phyloP scores from a whole-genome alignment of 176 grass and related monocot species.

The Olyra latifolia region DNA sequence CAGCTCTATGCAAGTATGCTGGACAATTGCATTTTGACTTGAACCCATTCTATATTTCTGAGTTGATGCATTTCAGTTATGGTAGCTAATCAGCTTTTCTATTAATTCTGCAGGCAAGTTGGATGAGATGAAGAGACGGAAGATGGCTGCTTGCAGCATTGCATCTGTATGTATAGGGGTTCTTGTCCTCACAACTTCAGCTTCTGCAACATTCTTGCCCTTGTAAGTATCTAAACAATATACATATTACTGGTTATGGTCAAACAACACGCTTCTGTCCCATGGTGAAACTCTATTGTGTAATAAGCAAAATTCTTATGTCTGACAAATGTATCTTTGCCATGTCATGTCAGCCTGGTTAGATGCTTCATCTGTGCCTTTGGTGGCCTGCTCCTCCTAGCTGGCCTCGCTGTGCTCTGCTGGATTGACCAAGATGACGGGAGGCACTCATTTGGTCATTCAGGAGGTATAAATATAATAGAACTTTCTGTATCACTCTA shows the following conservation, averaged over 20 bases:
- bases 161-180: constrained; percentile 70
- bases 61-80: background rate
- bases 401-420: constrained; percentile 51
- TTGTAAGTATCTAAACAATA: constrained; percentile 50
- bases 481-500: background rate
- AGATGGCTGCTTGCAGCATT: constrained; percentile 70
- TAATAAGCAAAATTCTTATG: background rate
- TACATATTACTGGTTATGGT: background rate
- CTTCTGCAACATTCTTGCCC: constrained; percentile 62
- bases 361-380: constrained; percentile 40
- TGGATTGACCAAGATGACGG: constrained; percentile 75
- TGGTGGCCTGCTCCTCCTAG: constrained; percentile 60
- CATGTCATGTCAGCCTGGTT: constrained; percentile 31
- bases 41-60: background rate
- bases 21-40: background rate
- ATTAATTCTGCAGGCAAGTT: constrained; percentile 45
- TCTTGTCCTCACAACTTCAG: constrained; percentile 67
- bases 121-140: constrained; percentile 61
- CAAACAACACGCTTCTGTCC: background rate
- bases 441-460: constrained; percentile 70
- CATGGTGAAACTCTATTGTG: background rate
- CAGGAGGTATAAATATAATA: constrained; percentile 65
- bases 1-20: constrained; percentile 56
- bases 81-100: background rate
- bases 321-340: constrained; percentile 3